Evolutionary conservation across 345 rosid species (phyloP), one percentile per base, ranked within the genome.

Genomic region (Populus alba): DNA sequence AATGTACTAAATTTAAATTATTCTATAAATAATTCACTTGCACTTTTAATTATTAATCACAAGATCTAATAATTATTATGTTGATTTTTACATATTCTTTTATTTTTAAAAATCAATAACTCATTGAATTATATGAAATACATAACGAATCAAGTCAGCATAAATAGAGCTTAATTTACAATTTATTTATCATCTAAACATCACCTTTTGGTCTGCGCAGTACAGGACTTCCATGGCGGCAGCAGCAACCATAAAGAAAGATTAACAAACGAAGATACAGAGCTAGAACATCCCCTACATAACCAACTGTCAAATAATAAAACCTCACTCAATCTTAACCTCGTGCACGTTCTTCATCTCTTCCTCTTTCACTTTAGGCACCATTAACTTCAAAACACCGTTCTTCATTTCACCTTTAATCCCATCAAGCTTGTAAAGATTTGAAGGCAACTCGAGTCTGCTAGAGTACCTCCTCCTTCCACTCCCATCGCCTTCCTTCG

Each of bases 391-490:
- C 74, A 71, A 49, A 25, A 71, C 74, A 29, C 74, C 74, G 18
- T 71, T 71, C 57, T 71, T 71, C 74, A 71, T 71, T 38, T 51
- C 74, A 18, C 62, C 74, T 81, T 84, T 89, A 8, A 93, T 91
- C 83, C 86, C 80, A 27, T 88, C 91, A 0, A 80, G 77, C 83
- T 71, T 86, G 81, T 69, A 87, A 5, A 77, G 25, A 45, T 88
- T 84, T 25, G 76, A 80, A 0, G 89, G 86, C 82, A 91, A 68
- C 1, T 82, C 85, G 29, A 89, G 77, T 78, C 90, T 80, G 86
- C 94, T 87, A 0, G 84, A 78, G 84, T 85, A 93, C 31, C 83
- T 89, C 71, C 93, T 71, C 37, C 37, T 33, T 17, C 65, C 65
- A 29, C 77, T 75, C 53, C 79, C 90, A 7, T 86, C 94, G 0